Evolutionary conservation across 345 rosid genomes (phyloP), one percentile per base, ranked within the genome.

Genomic region (Geranium brycei): DNA sequence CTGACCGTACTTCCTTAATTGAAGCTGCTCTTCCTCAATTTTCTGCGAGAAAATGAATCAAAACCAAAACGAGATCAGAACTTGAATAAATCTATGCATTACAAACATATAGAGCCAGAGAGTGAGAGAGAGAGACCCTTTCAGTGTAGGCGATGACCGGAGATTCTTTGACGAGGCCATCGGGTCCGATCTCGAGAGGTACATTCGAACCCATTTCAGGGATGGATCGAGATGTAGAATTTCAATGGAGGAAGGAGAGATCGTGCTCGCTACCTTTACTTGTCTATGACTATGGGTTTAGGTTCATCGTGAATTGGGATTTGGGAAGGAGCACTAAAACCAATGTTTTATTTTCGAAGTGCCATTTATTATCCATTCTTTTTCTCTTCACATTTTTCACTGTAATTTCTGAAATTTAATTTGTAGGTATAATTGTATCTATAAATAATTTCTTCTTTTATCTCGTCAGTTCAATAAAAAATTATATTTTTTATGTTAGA

Each of bases 61-160:
- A 31, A 28, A 12, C 13, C 35, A 31, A 12, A 15, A 60, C 17
- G 3, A 4, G 15, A 28, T 60, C 40, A 60, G 8, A 15, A 28
- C 4, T 19, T 1, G 31, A 13, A 1, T 31, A 4, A 28, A 60
- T 3, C 4, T 2, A 60, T 12, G 51, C 13, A 30, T 23, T 17
- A 7, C 57, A 56, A 62, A 30, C 7, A 68, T 3, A 40, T n/a
- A 41, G 3, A 17, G 11, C 23, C 35, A 66, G 17, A 16, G 1
- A n/a, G 41, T 64, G 4, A 30, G 7, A 17, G 16, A 68, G 17
- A 64, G 51, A 19, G 30, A 95, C 95, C 93, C 80, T 87, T 81
- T 88, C 96, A 4, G 97, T 95, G 69, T 90, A 95, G 78, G 95
- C 83, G 69, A 91, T 85, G 73, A 88, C 80, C 7, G 95, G 88